Evolutionary conservation across 371 early-diverging fungal species (phyloP), one percentile per base, ranked within the genome.

Genomic region (Batkoa obscura): DNA sequence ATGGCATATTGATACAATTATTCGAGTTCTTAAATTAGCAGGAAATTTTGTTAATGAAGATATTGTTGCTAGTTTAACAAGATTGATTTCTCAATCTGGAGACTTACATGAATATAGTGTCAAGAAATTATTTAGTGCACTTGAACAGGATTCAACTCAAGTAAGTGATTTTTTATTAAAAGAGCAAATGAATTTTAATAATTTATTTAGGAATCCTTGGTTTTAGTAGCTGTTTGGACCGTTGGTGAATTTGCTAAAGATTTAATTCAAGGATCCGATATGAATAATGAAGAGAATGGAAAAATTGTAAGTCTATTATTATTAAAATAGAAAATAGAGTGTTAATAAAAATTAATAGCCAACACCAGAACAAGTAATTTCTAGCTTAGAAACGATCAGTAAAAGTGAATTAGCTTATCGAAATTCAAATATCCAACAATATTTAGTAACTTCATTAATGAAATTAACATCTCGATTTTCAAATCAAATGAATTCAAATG

Each of bases 171-270:
- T 47, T 9, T 12, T 6, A 41, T 47, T 5, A 52, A 47, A 41
- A n/a, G 2, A n/a, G n/a, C n/a, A n/a, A n/a, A n/a, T n/a, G n/a
- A n/a, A n/a, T n/a, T n/a, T n/a, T n/a, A n/a, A 13, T 43, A 32
- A 38, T 50, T 39, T 30, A 50, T 67, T 13, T 74, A 91, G 71
- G 92, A 93, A 64, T 88, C 86, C 3, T 73, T 96, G 47, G 82
- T 91, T n/a, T 71, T 90, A 60, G 88, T 88, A 36, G 84, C 83
- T 54, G 80, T 87, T 3, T 97, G 98, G 98, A 76, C 81, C 42
- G 79, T 94, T 64, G 98, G 98, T 54, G 98, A 97, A 68, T 95
- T 79, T 66, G 96, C 93, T 33, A 94, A 97, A 64, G 68, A 88
- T 2, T 72, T 96, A n/a, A 68, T 79, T 10, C 58, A 63, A 9